phyloP scores from a whole-genome alignment of 139 green algal genomes.

The Coelastrella sp. region DNA sequence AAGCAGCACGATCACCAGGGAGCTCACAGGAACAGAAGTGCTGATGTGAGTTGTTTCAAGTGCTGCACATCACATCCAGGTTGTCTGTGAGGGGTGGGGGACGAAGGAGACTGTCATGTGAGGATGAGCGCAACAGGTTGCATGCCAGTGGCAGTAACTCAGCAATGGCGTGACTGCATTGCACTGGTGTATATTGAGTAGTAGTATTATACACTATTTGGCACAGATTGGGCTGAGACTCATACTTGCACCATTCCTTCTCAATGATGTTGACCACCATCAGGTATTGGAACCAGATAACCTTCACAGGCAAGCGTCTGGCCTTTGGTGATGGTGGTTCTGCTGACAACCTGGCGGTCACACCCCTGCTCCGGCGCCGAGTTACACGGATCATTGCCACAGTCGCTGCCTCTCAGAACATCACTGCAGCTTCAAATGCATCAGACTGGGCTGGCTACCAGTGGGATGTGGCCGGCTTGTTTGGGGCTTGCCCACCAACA shows the following conservation, averaged over 20 bases:
- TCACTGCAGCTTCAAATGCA: background rate
- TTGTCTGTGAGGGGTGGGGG: too few relatives aligned
- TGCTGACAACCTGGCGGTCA: constrained; percentile 55
- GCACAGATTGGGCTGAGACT: background rate
- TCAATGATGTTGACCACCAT: background rate
- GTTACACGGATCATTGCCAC: constrained; percentile 41
- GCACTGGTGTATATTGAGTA: too few relatives aligned
- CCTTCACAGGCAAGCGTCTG: constrained; percentile 22
- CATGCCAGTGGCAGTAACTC: too few relatives aligned
- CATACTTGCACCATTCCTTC: background rate
- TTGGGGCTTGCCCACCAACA: constrained; percentile 42
- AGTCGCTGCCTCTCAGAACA: constrained; percentile 30
- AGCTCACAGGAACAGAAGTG: constrained; percentile 47
- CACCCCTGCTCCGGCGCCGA: constrained; percentile 48
- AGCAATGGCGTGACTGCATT: too few relatives aligned
- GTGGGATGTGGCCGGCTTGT: constrained; percentile 50
- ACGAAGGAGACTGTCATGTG: too few relatives aligned
- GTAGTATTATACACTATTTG: too few relatives aligned
- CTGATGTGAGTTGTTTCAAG: constrained; percentile 21
- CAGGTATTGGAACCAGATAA: constrained; percentile 31
- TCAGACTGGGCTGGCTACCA: constrained; percentile 36
- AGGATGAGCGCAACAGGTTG: too few relatives aligned
- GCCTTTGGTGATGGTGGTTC: constrained; percentile 49
- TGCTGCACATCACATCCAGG: background rate
- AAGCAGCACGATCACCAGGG: background rate